Conservation (phyloP, 2,329 filamentous ascomycete genomes). For the Fusarium sarcochroum region DNA sequence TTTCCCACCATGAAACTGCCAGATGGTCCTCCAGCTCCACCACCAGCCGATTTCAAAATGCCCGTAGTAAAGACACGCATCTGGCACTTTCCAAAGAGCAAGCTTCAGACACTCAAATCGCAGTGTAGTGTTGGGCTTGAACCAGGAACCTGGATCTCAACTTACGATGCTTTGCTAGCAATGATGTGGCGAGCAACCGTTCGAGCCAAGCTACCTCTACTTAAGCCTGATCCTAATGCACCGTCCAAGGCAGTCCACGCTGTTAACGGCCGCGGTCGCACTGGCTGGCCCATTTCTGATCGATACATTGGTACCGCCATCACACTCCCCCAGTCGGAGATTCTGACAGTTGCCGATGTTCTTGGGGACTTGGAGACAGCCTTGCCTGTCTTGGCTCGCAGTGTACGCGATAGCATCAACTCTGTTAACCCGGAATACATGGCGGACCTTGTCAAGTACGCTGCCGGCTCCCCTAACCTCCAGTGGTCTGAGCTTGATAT, state of each 20-base stretch:
- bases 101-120: slow-evolving; percentile 6
- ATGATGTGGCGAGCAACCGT: slow-evolving; percentile 28
- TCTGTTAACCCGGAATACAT: slow-evolving; percentile 16
- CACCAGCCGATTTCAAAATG: slow-evolving; percentile 29
- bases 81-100: slow-evolving; percentile 28
- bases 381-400: background rate
- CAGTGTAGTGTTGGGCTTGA: slow-evolving; percentile 2
- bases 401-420: slow-evolving; percentile 12
- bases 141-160: slow-evolving; percentile 21
- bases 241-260: slow-evolving; percentile 30
- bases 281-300: slow-evolving; percentile 11
- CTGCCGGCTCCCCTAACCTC: background rate
- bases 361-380: slow-evolving; percentile 1
- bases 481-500: slow-evolving; percentile 14
- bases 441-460: slow-evolving; percentile 10
- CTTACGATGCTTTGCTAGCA: slow-evolving; percentile 29
- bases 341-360: slow-evolving; percentile 10
- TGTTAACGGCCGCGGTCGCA: slow-evolving; percentile 19
- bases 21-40: slow-evolving; percentile 16
- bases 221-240: slow-evolving; percentile 8
- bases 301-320: slow-evolving; percentile 22
- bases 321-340: slow-evolving; percentile 10
- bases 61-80: slow-evolving; percentile 22
- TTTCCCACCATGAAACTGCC: slow-evolving; percentile 17
- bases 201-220: slow-evolving; percentile 11